A percentile compares a stretch with the other conserved stretches of the same genome.
Conservation (phyloP, 106 monocot species). For the Chionographis japonica region DNA sequence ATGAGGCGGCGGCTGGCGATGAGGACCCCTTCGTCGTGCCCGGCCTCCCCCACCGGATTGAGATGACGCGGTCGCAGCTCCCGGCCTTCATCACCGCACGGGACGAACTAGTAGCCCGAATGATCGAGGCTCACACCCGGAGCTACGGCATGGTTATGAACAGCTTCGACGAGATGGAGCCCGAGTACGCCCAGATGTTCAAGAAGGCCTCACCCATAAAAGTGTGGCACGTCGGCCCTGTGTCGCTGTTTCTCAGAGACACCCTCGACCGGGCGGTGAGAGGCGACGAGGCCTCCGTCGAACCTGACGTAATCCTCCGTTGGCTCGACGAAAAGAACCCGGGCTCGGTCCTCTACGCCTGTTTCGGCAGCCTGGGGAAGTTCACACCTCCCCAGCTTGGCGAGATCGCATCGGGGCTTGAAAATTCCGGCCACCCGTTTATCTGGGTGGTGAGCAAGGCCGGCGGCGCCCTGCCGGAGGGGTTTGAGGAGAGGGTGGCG, state of each 20-base stretch:
- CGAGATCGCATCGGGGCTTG: slow-evolving; percentile 16
- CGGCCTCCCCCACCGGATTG: slow-evolving; percentile 16
- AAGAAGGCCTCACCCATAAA: background rate
- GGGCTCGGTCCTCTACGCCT: slow-evolving; percentile 29
- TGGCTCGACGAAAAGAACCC: slow-evolving; percentile 19
- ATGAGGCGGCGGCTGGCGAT: background rate
- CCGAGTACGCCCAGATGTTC: slow-evolving; percentile 5
- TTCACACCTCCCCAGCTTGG: slow-evolving; percentile 2
- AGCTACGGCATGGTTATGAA: slow-evolving; percentile 29
- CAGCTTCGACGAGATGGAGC: slow-evolving; percentile 24
- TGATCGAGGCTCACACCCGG: background rate
- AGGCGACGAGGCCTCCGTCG: background rate
- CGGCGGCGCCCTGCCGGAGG: background rate
- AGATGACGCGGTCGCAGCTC: slow-evolving; percentile 13
- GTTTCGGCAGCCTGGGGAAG: slow-evolving; percentile 18
- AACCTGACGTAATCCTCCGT: background rate
- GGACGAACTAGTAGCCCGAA: background rate
- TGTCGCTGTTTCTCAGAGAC: background rate
- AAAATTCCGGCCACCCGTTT: slow-evolving; percentile 2
- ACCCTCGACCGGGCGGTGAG: slow-evolving; percentile 1
- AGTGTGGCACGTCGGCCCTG: slow-evolving; percentile 24
- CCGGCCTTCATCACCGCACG: background rate
- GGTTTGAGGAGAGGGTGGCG: background rate
- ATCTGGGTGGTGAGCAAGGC: slow-evolving; percentile 10
- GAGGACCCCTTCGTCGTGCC: slow-evolving; percentile 13